Evolutionary conservation across 768 basidiomycete species (phyloP), one percentile per base, ranked within the genome.

Genomic region (Asterophora lycoperdoides): DNA sequence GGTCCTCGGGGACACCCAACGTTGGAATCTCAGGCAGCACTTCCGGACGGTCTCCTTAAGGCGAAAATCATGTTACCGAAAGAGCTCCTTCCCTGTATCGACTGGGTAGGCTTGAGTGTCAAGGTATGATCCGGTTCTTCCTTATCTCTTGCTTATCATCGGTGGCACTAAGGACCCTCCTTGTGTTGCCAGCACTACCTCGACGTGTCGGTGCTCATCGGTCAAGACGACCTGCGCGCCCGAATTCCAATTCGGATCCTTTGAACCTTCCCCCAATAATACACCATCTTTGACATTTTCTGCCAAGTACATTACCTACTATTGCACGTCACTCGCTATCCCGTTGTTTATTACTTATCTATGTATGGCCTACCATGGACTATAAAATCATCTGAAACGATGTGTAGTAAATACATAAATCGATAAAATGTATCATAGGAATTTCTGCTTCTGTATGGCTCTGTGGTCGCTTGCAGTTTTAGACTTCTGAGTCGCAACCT

Each of bases 1-100:
- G 65, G 69, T 26, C 54, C 61, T 33, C 63, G 69, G 36, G 52
- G 61, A 34, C 78, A 79, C 56, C 75, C 76, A 3, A 67, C 76
- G 2, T 51, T 79, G 44, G 73, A 78, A 32, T 65, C 66, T 0
- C 72, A 76, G 36, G 64, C 70, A 7, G 58, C 73, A 14, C 70
- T 84, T 28, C 86, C 86, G 1, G 84, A 88, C 58, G 86, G 86
- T 10, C 70, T 88, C 2, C 79, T 75, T 56, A 84, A 83, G 59
- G 74, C 78, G 42, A 77, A 76, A 48, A 67, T 89, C 26, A 61
- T 68, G 26, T 63, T 88, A 5, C 67, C 73, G 40, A 76, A 74
- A 56, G 74, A 76, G 46, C 79, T 87, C 76, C 62, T 86, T 17
- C 83, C 84, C 11, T 75, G 72, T 42, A 75, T 86, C 45, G 77